These are phyloP conservation scores for Flaveria robusta DNA, from an alignment of 129 eudicot genomes.

Conservation along the genomic window DNA sequence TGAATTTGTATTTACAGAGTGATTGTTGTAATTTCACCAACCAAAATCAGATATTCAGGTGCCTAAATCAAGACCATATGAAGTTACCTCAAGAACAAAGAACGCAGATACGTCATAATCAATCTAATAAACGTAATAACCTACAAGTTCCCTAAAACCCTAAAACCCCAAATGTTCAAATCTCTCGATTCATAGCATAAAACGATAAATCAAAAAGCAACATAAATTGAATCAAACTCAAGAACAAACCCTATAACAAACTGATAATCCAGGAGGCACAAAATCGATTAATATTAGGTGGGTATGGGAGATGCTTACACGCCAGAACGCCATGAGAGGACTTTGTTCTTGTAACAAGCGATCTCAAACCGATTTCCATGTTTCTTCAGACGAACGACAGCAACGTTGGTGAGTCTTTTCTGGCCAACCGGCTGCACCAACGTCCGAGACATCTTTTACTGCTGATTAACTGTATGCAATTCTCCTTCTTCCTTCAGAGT, in stretches of 20 bases:
- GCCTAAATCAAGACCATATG: not conserved
- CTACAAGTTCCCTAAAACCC: conserved; percentile 21
- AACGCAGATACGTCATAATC: not conserved
- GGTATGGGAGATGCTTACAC: conserved; percentile 43
- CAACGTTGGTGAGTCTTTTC: conserved; percentile 88
- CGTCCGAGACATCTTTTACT: conserved; percentile 65
- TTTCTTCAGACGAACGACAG: conserved; percentile 90
- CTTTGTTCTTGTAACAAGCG: conserved; percentile 97
- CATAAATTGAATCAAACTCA: not conserved
- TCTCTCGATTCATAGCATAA: not conserved
- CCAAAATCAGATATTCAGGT: not conserved
- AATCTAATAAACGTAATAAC: not conserved
- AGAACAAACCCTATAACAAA: not conserved
- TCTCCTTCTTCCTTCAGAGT: not conserved
- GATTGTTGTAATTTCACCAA: not conserved
- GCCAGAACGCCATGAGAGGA: conserved; percentile 96
- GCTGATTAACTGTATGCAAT: not conserved
- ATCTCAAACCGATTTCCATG: conserved; percentile 89
- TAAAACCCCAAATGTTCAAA: not conserved
- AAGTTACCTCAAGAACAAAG: not conserved
- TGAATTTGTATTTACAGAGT: not conserved
- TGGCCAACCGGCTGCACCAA: conserved; percentile 93
- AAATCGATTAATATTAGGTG: not conserved
- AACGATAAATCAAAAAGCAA: not conserved
- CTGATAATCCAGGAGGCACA: no score